A percentile compares a stretch with the other conserved stretches of the same genome.
Evolutionary conservation across 495 filamentous ascomycete species (phyloP).

Genomic region (Aspergillus biplanus): DNA sequence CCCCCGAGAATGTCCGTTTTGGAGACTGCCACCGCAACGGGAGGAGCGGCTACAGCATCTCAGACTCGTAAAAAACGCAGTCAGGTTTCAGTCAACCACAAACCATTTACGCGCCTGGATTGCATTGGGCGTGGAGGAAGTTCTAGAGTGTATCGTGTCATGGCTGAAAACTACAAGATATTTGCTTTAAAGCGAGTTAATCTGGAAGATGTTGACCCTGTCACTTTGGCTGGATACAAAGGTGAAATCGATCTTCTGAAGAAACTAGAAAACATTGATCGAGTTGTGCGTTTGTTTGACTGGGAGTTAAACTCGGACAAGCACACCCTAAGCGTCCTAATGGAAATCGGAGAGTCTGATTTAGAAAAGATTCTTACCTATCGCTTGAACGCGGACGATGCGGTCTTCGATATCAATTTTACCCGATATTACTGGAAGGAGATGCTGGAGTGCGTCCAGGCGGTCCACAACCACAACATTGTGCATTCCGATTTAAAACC

Average conservation of each 20-base stretch:
- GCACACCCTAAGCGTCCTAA: constrained; percentile 84
- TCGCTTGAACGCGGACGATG: constrained; percentile 70
- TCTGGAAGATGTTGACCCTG: constrained; percentile 84
- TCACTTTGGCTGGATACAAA: constrained; percentile 84
- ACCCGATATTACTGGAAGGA: constrained; percentile 98
- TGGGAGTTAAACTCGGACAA: constrained; percentile 92
- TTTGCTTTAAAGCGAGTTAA: constrained; percentile 93
- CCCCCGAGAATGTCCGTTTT: constrained; percentile 95
- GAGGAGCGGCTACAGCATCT: constrained; percentile 72
- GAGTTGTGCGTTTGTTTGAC: constrained; percentile 88
- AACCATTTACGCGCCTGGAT: constrained; percentile 85
- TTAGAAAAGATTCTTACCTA: constrained; percentile 82
- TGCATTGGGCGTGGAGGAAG: constrained; percentile 90
- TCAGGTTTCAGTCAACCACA: constrained; percentile 85
- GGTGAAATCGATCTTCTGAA: constrained; percentile 94
- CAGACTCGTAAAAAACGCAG: constrained; percentile 75
- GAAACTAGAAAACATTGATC: constrained; percentile 78
- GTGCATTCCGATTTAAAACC: constrained; percentile 97
- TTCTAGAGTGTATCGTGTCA: constrained; percentile 91
- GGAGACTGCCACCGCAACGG: constrained; percentile 85
- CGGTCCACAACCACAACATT: constrained; percentile 86
- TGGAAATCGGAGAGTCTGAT: constrained; percentile 98
- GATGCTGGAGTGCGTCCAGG: constrained; percentile 93
- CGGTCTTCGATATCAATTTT: constrained; percentile 82
- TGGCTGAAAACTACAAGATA: constrained; percentile 93